phyloP scores from a whole-genome alignment of 164 flowering plant genomes.

The Hamamelis virginiana region DNA sequence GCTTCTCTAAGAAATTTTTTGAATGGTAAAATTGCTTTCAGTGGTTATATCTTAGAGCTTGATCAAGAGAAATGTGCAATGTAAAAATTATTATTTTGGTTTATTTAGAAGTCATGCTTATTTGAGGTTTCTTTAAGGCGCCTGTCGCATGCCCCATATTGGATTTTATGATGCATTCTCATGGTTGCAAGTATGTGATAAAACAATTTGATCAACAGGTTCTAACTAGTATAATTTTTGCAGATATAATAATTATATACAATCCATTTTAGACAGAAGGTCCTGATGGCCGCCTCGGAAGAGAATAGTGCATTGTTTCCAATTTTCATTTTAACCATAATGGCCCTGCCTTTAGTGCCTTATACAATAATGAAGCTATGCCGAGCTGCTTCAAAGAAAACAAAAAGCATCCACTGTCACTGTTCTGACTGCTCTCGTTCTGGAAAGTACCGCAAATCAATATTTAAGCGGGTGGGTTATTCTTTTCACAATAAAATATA shows the following conservation, averaged over 20 bases:
- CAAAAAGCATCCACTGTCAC: conserved; percentile 68
- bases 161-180: no score
- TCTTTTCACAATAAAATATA: background rate
- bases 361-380: conserved; percentile 73
- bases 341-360: conserved; percentile 91
- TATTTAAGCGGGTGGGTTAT: conserved; percentile 59
- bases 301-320: conserved; percentile 88
- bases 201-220: no score
- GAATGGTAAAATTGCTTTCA: no score
- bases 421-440: conserved; percentile 74
- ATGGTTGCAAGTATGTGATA: no score
- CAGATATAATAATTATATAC: background rate
- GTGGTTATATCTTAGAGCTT: no score
- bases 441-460: conserved; percentile 84
- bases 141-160: no score
- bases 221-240: no score
- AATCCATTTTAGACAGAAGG: background rate
- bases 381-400: conserved; percentile 69
- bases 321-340: conserved; percentile 83
- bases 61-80: no score
- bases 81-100: no score
- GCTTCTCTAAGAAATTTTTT: no score
- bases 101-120: no score
- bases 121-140: no score
- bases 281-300: conserved; percentile 73